These are phyloP conservation scores for Coemansia sp. DNA, from an alignment of 192 early-diverging fungal genomes.

Conservation along the genomic window DNA sequence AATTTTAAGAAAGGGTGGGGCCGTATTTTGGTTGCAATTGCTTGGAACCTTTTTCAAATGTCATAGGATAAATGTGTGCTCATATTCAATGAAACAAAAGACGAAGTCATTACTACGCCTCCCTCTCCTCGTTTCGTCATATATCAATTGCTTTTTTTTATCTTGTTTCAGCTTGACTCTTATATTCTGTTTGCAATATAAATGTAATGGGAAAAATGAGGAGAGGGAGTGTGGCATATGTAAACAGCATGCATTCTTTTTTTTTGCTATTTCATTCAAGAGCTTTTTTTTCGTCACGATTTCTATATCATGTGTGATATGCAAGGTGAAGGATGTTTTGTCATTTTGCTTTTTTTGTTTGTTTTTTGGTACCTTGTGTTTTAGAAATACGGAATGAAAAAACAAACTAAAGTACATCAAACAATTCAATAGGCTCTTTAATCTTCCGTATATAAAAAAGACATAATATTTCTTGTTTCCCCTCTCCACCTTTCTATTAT, in stretches of 20 bases:
- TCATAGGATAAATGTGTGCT: too few species aligned
- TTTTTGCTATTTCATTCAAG: not conserved
- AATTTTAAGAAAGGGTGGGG: too few species aligned
- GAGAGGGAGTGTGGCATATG: not conserved
- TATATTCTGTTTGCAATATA: not conserved
- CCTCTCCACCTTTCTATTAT: not conserved
- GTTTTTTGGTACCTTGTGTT: too few species aligned
- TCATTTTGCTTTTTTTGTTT: not conserved
- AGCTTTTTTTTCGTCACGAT: constrained; percentile 1
- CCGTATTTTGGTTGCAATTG: too few species aligned
- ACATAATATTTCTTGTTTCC: not conserved
- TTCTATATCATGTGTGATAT: constrained; percentile 2
- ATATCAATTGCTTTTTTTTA: not conserved
- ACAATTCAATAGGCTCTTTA: too few species aligned
- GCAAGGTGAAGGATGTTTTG: not conserved
- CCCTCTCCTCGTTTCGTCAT: not conserved
- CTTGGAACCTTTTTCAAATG: too few species aligned
- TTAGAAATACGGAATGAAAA: not conserved
- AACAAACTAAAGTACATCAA: too few species aligned
- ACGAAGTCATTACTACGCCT: not conserved
- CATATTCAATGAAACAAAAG: too few species aligned
- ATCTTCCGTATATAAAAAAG: not conserved
- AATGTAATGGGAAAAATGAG: constrained; percentile 4
- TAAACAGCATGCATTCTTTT: not conserved
- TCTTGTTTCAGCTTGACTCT: not conserved